Evolutionary conservation across 345 rosid species (phyloP).

Genomic region (Corchorus olitorius): DNA sequence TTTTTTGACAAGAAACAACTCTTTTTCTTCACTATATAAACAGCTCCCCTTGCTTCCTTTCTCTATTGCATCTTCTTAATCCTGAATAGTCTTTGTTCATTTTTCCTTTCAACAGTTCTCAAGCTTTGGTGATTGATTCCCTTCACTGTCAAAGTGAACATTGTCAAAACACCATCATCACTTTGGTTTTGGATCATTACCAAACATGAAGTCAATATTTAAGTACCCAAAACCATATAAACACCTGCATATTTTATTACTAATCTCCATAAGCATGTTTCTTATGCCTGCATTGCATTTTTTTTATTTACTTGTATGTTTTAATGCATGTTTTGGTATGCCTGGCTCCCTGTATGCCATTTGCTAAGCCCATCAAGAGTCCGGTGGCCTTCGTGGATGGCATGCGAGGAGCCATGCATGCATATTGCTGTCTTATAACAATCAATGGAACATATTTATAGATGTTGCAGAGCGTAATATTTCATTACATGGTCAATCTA

Average conservation of each 20-base stretch:
- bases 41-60: conserved; percentile 2
- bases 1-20: neutral
- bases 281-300: neutral
- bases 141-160: conserved; percentile 12
- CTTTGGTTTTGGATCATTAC: conserved; percentile 9
- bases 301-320: neutral
- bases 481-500: neutral
- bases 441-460: neutral
- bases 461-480: neutral
- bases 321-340: conserved; percentile 28
- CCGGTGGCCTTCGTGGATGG: conserved; percentile 47
- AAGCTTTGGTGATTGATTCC: conserved; percentile 21
- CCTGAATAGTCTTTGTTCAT: conserved; percentile 2
- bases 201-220: neutral
- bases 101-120: neutral
- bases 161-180: neutral
- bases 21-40: neutral
- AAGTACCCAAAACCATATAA: neutral
- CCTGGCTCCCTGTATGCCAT: conserved; percentile 72
- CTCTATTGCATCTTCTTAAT: conserved; percentile 15
- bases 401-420: conserved; percentile 63
- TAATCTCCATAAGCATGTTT: conserved; percentile 16
- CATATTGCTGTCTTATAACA: neutral
- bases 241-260: neutral
- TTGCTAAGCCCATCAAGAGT: conserved; percentile 39